These are phyloP conservation scores for Haplosporangium sp. DNA, from an alignment of 371 early-diverging fungal genomes.

Conservation along the genomic window DNA sequence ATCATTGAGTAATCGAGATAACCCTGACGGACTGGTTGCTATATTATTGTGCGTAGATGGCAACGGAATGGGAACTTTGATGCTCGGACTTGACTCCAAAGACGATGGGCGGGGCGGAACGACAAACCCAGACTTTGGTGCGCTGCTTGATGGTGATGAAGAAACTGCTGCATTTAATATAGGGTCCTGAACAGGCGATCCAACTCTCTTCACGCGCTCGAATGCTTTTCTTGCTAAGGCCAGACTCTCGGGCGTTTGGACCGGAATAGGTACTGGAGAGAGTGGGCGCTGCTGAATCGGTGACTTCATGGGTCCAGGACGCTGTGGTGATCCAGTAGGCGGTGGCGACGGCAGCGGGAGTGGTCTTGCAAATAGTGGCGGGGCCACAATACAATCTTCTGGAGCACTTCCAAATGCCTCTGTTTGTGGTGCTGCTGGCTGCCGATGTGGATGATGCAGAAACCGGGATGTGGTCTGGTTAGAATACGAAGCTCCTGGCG, in stretches of 20 bases:
- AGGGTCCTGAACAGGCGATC: slow-evolving; percentile 33
- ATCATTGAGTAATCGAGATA: slow-evolving; percentile 24
- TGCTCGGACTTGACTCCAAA: slow-evolving; percentile 5
- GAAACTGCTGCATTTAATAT: slow-evolving; percentile 8
- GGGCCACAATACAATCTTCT: slow-evolving; percentile 37
- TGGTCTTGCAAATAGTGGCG: slow-evolving; percentile 48
- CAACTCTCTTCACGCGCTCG: slow-evolving; percentile 39
- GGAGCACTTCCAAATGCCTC: slow-evolving; percentile 42
- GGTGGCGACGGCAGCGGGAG: slow-evolving; percentile 48
- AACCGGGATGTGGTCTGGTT: slow-evolving; percentile 42
- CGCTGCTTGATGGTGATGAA: slow-evolving; percentile 4
- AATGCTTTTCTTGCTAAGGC: slow-evolving; percentile 43
- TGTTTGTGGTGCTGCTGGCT: slow-evolving; percentile 52
- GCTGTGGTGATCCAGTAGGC: slow-evolving; percentile 16
- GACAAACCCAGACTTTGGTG: slow-evolving; percentile 13
- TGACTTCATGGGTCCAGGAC: slow-evolving; percentile 7
- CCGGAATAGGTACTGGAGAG: slow-evolving; percentile 30
- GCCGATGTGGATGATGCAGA: slow-evolving; percentile 48
- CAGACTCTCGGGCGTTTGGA: slow-evolving; percentile 46
- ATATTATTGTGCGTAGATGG: background rate
- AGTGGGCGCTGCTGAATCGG: slow-evolving; percentile 8
- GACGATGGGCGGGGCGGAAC: slow-evolving; percentile 13
- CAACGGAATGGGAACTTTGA: slow-evolving; percentile 19
- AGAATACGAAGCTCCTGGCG: slow-evolving; percentile 7
- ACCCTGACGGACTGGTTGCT: slow-evolving; percentile 19